phyloP scores from a whole-genome alignment of 179 eudicot genomes.

The Silene vulgaris region DNA sequence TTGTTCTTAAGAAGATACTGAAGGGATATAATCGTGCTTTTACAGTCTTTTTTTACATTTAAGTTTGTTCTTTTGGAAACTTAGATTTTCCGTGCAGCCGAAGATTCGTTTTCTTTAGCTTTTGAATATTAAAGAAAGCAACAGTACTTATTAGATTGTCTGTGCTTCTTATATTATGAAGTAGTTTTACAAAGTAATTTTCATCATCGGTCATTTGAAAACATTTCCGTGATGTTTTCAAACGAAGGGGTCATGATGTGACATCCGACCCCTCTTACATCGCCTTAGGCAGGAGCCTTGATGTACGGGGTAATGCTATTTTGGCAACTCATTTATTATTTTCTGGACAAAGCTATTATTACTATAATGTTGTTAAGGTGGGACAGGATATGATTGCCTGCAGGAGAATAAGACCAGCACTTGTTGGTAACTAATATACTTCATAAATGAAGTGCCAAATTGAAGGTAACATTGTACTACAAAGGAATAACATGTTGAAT shows the following conservation, averaged over 20 bases:
- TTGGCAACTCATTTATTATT: background rate
- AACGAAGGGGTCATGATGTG: background rate
- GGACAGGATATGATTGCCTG: slow-evolving; percentile 8
- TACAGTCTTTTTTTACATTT: background rate
- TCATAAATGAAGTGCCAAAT: slow-evolving; percentile 16
- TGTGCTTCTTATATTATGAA: background rate
- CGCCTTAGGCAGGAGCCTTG: background rate
- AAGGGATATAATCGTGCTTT: background rate
- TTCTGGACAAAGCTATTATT: background rate
- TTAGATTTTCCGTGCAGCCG: background rate
- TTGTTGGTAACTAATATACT: background rate
- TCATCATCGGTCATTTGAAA: background rate
- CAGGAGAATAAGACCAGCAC: background rate
- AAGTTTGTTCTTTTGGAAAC: background rate
- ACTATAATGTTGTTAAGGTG: slow-evolving; percentile 3
- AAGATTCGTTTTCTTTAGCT: background rate
- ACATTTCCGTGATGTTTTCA: background rate
- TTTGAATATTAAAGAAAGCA: background rate
- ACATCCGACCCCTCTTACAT: background rate
- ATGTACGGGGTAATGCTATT: background rate
- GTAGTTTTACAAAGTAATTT: background rate
- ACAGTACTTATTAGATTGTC: background rate
- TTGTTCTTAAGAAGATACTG: background rate
- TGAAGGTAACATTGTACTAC: slow-evolving; percentile 18
- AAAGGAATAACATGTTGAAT: slow-evolving; percentile 22